A percentile compares a stretch with the other conserved stretches of the same genome.
Conservation (phyloP, 192 early-diverging fungal species). For the Kickxella alabastrina region DNA sequence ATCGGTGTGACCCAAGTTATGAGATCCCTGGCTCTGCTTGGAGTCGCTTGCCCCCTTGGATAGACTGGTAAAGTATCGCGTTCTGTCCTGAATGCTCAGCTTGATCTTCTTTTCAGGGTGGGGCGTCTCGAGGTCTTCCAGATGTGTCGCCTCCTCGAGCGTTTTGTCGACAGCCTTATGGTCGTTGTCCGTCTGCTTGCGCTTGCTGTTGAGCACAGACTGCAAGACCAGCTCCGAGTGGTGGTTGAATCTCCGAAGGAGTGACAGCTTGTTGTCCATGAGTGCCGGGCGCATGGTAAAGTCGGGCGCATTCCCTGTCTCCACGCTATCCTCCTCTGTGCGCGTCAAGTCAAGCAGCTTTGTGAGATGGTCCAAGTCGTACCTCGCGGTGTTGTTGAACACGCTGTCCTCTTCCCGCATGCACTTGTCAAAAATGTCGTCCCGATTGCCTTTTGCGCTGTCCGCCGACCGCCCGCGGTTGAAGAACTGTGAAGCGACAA, state of each 20-base stretch:
- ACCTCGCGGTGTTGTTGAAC: constrained; percentile 36
- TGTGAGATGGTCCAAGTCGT: constrained; percentile 58
- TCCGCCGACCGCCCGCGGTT: constrained; percentile 66
- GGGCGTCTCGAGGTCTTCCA: constrained; percentile 65
- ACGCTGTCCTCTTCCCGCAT: constrained; percentile 72
- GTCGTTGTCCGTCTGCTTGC: constrained; percentile 4
- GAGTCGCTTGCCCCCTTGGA: constrained; percentile 15
- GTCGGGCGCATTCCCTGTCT: constrained; percentile 76
- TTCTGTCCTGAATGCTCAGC: constrained; percentile 72
- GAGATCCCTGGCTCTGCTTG: neutral
- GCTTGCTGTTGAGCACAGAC: constrained; percentile 42
- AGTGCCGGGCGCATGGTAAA: constrained; percentile 74
- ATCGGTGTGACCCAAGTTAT: neutral
- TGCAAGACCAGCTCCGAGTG: constrained; percentile 77
- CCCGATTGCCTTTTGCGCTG: constrained; percentile 35
- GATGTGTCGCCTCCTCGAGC: constrained; percentile 57
- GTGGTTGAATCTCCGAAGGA: constrained; percentile 86
- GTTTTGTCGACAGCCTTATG: constrained; percentile 27
- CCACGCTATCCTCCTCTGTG: constrained; percentile 76
- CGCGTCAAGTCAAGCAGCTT: constrained; percentile 74
- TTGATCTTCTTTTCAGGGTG: constrained; percentile 49
- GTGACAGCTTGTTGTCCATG: constrained; percentile 59
- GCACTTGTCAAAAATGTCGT: constrained; percentile 80
- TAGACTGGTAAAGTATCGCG: constrained; percentile 73
- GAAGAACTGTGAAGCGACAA: constrained; percentile 78